Evolutionary conservation across 257 asterid species (phyloP).

Genomic region (Nemophila menziesii): DNA sequence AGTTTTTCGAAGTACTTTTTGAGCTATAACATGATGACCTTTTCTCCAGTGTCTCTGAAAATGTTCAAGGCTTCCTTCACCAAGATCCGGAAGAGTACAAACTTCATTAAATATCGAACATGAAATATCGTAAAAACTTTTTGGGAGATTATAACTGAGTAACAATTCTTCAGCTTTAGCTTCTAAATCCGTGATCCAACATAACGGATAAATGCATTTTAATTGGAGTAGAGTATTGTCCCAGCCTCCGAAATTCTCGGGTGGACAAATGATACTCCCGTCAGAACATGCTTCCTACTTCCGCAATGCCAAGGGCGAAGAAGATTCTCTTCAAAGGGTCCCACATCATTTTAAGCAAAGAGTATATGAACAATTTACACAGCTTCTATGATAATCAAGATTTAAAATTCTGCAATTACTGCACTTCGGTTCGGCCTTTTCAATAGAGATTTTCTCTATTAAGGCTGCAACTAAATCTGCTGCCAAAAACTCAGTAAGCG

Average conservation of each 20-base stretch:
- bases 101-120: conserved; percentile 32
- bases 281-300: conserved; percentile 36
- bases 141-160: conserved; percentile 34
- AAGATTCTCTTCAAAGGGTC: conserved; percentile 37
- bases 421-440: too few relatives aligned
- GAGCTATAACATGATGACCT: too few relatives aligned
- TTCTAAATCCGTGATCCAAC: conserved; percentile 73
- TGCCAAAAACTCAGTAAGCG: too few relatives aligned
- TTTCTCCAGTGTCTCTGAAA: conserved; percentile 91
- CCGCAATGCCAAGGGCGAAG: conserved; percentile 23
- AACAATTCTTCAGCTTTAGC: conserved; percentile 51
- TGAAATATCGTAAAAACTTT: conserved; percentile 29
- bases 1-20: conserved; percentile 43
- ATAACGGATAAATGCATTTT: conserved; percentile 47
- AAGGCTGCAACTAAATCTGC: too few relatives aligned
- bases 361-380: conserved; percentile 64
- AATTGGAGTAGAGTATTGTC: conserved; percentile 50
- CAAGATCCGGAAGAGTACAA: conserved; percentile 56
- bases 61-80: conserved; percentile 53
- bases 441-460: too few relatives aligned
- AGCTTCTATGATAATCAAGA: conserved; percentile 85
- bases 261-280: conserved; percentile 66
- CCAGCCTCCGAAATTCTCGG: conserved; percentile 69
- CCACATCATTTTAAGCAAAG: conserved; percentile 80
- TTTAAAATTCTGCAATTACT: conserved; percentile 59